Conservation (phyloP, 2,329 filamentous ascomycete genomes). For the Aspergillus luchuensis region DNA sequence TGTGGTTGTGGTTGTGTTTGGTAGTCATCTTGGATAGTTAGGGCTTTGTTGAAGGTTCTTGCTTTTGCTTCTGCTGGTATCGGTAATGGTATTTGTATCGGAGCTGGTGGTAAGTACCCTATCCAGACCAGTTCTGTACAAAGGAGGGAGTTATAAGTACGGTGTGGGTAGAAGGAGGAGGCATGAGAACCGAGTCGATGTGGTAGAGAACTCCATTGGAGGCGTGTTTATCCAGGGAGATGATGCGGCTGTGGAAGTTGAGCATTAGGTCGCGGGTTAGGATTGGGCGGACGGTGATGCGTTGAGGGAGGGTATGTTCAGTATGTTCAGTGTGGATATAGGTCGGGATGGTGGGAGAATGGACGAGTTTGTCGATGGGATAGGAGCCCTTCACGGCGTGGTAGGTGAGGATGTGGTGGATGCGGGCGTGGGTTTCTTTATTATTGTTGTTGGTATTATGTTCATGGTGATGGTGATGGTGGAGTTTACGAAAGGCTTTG, state of each 20-base stretch:
- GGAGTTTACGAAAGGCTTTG: constrained; percentile 69
- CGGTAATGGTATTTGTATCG: no score
- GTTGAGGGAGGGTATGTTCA: constrained; percentile 59
- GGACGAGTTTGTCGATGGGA: constrained; percentile 65
- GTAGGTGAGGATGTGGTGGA: constrained; percentile 72
- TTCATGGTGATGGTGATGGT: constrained; percentile 37
- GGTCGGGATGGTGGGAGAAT: constrained; percentile 74
- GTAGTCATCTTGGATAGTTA: no score
- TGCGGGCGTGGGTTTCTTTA: constrained; percentile 49
- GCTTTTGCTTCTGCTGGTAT: constrained; percentile 28
- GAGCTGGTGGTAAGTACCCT: constrained; percentile 53
- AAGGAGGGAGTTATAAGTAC: constrained; percentile 67
- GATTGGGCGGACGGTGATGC: constrained; percentile 68
- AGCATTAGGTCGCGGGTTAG: constrained; percentile 63
- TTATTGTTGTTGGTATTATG: background rate
- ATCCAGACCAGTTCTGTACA: constrained; percentile 72
- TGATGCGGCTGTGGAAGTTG: constrained; percentile 75
- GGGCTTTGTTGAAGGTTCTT: no score
- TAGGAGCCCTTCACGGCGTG: constrained; percentile 72
- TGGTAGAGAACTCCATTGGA: constrained; percentile 82
- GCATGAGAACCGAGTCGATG: constrained; percentile 72
- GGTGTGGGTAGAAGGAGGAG: constrained; percentile 66
- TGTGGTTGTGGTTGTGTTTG: no score
- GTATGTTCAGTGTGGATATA: background rate
- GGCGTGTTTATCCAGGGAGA: constrained; percentile 52